These are phyloP conservation scores for Ettlia oleoabundans DNA, from an alignment of 139 green algal genomes.

Conservation along the genomic window DNA sequence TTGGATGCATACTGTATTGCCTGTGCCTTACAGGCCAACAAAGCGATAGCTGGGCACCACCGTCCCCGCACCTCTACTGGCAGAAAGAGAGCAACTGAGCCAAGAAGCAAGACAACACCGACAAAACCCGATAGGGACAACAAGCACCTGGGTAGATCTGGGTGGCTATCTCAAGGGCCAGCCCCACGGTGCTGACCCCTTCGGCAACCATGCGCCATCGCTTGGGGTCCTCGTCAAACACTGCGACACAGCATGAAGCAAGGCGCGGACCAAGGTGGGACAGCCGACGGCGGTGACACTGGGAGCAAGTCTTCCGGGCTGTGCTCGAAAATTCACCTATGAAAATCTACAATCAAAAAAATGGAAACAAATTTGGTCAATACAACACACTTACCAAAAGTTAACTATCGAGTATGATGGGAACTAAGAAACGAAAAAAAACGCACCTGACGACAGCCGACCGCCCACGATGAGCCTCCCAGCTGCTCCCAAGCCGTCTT, in stretches of 20 bases:
- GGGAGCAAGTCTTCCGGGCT: no score
- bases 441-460: neutral
- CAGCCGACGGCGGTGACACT: no score
- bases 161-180: conserved; percentile 85
- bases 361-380: no score
- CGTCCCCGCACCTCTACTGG: no score
- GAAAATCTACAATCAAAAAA: no score
- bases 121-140: neutral
- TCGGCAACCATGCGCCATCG: conserved; percentile 83
- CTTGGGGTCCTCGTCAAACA: conserved; percentile 79
- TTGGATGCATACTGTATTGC: no score
- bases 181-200: conserved; percentile 55
- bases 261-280: neutral
- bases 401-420: neutral
- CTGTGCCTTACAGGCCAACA: no score
- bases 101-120: no score
- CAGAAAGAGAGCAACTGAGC: no score
- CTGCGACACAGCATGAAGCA: conserved; percentile 19
- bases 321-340: no score
- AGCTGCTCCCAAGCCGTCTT: conserved; percentile 79
- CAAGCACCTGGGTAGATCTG: conserved; percentile 54
- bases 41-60: no score
- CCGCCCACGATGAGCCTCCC: conserved; percentile 74
- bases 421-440: no score
- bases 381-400: neutral